Evolutionary conservation across 2,329 filamentous ascomycete species (phyloP).

Genomic region (Ceratocystis destructans): DNA sequence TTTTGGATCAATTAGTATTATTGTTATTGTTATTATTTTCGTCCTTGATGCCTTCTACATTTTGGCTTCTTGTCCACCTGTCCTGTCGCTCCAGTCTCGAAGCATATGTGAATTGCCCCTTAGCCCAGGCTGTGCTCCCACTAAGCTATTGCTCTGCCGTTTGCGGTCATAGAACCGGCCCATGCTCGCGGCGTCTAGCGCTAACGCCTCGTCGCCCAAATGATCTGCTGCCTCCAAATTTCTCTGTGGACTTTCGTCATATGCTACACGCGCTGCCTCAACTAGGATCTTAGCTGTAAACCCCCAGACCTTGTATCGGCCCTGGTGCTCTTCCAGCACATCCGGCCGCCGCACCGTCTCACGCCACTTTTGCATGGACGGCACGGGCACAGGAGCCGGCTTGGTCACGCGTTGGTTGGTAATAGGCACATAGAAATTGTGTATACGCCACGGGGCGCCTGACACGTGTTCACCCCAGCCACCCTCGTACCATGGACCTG

Average conservation of each 20-base stretch:
- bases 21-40: background rate
- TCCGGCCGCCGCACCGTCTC: conserved; percentile 28
- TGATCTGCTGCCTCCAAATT: conserved; percentile 59
- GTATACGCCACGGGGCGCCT: conserved; percentile 64
- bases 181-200: conserved; percentile 33
- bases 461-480: conserved; percentile 63
- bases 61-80: conserved; percentile 15
- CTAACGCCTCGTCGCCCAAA: conserved; percentile 41
- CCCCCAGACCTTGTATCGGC: conserved; percentile 75
- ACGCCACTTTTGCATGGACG: conserved; percentile 25
- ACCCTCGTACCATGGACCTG: conserved; percentile 70
- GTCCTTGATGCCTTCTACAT: conserved; percentile 13
- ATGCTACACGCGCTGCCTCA: conserved; percentile 75
- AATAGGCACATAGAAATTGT: conserved; percentile 84
- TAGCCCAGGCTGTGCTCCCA: background rate
- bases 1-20: background rate
- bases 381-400: conserved; percentile 29
- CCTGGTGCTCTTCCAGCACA: conserved; percentile 28
- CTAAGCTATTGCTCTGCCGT: background rate
- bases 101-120: conserved; percentile 11
- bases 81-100: conserved; percentile 8
- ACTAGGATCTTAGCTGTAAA: conserved; percentile 89
- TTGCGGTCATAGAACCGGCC: conserved; percentile 30
- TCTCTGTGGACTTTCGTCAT: conserved; percentile 51
- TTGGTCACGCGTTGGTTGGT: conserved; percentile 54